Percentiles rank a stretch among this genome's conserved stretches.
These are phyloP conservation scores for Cladosporium colombiae DNA, from an alignment of 2,329 filamentous ascomycete species.

Conservation along the genomic window DNA sequence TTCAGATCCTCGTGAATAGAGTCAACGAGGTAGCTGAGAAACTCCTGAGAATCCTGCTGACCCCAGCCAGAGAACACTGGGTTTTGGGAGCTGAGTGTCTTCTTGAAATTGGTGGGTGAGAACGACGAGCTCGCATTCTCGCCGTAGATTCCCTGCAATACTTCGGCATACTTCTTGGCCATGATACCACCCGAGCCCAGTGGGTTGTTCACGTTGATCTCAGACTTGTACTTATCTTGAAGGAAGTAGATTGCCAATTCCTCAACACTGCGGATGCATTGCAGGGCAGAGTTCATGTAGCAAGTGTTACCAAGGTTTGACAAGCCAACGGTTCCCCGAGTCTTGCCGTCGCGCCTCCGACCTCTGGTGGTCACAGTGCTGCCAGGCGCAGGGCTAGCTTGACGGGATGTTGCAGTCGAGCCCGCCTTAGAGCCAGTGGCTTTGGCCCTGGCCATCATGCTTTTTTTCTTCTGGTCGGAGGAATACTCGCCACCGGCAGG, in stretches of 20 bases:
- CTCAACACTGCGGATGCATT: conserved; percentile 90
- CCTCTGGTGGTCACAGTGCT: conserved; percentile 67
- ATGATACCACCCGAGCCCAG: conserved; percentile 84
- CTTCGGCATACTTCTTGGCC: conserved; percentile 75
- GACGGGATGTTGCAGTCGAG: conserved; percentile 54
- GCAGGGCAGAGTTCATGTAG: conserved; percentile 97
- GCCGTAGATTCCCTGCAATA: conserved; percentile 78
- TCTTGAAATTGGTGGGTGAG: conserved; percentile 79
- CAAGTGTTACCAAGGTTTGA: conserved; percentile 95
- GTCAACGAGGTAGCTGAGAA: conserved; percentile 90
- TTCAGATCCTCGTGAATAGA: conserved; percentile 94
- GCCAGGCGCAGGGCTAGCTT: conserved; percentile 66
- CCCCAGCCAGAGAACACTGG: conserved; percentile 90
- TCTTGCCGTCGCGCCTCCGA: conserved; percentile 67
- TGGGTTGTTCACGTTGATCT: conserved; percentile 83
- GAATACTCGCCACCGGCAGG: conserved; percentile 57
- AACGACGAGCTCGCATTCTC: conserved; percentile 67
- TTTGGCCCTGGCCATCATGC: conserved; percentile 1
- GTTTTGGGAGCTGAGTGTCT: conserved; percentile 75
- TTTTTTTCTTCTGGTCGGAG: conserved; percentile 48
- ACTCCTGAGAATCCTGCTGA: conserved; percentile 97
- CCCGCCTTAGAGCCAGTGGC: conserved; percentile 39
- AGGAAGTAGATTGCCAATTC: conserved; percentile 93
- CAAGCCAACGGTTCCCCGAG: conserved; percentile 76
- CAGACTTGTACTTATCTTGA: conserved; percentile 67